Percentiles rank a stretch among this genome's conserved stretches.
These are phyloP conservation scores for Gamsiella multidivaricata DNA, from an alignment of 192 early-diverging fungal genomes.

Conservation along the genomic window DNA sequence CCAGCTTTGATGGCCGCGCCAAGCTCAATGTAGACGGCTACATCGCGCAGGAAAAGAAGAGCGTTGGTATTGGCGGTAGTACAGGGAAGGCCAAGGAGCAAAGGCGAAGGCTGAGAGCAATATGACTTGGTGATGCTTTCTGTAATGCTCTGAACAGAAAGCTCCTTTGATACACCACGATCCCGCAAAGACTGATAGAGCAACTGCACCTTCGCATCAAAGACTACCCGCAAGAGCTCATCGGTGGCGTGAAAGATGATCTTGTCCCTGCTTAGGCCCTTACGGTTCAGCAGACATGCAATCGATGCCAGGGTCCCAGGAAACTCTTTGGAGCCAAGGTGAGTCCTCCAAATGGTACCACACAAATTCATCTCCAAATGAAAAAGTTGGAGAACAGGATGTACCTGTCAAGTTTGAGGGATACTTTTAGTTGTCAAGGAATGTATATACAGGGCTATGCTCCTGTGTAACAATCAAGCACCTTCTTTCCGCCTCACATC, in stretches of 20 bases:
- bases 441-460: too few relatives aligned
- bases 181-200: constrained; percentile 5
- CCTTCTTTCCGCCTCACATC: too few relatives aligned
- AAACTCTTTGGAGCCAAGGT: constrained; percentile 1
- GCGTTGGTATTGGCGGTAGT: constrained; percentile 13
- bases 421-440: too few relatives aligned
- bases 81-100: constrained; percentile 6
- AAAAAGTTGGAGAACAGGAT: constrained; percentile 15
- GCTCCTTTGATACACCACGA: constrained; percentile 2
- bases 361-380: neutral
- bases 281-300: neutral
- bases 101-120: constrained; percentile 2
- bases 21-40: constrained; percentile 16
- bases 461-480: too few relatives aligned
- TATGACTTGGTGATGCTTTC: constrained; percentile 16
- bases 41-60: constrained; percentile 21
- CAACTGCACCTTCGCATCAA: constrained; percentile 5
- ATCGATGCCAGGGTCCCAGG: constrained; percentile 14
- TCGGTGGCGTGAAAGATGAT: constrained; percentile 6
- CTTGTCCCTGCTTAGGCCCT: constrained; percentile 19
- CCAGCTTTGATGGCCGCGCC: constrained; percentile 9
- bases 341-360: constrained; percentile 11
- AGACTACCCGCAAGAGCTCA: constrained; percentile 13
- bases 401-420: too few relatives aligned
- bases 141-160: neutral